Evolutionary conservation across 768 basidiomycete genomes (phyloP).

Genomic region (Asterophora lycoperdoides): DNA sequence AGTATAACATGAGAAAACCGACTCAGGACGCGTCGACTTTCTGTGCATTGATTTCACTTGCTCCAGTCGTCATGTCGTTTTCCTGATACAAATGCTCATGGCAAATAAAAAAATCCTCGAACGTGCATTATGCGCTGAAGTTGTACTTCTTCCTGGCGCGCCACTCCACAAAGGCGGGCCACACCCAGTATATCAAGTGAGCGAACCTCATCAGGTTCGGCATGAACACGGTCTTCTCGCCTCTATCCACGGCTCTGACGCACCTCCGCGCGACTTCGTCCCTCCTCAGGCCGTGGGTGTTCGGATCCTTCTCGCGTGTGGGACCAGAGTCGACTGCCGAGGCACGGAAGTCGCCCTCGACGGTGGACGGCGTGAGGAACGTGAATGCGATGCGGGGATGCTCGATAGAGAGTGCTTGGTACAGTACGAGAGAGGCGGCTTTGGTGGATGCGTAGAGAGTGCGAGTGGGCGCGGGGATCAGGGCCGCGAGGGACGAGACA

Average conservation of each 20-base stretch:
- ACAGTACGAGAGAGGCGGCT: slow-evolving; percentile 71
- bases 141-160: slow-evolving; percentile 63
- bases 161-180: slow-evolving; percentile 54
- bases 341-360: slow-evolving; percentile 76
- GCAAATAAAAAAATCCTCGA: not conserved
- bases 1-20: too few species aligned
- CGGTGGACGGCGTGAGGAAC: slow-evolving; percentile 59
- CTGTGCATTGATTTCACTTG: too few species aligned
- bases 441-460: slow-evolving; percentile 84
- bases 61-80: too few species aligned
- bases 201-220: slow-evolving; percentile 44
- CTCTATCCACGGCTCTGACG: slow-evolving; percentile 54
- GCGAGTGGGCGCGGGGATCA: slow-evolving; percentile 83
- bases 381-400: slow-evolving; percentile 67
- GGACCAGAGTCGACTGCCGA: slow-evolving; percentile 64
- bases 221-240: slow-evolving; percentile 56
- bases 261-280: slow-evolving; percentile 57
- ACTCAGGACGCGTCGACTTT: too few species aligned
- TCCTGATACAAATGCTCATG: too few species aligned
- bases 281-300: slow-evolving; percentile 53
- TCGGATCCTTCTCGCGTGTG: slow-evolving; percentile 48
- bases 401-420: slow-evolving; percentile 76
- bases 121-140: slow-evolving; percentile 26
- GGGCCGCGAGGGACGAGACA: slow-evolving; percentile 72
- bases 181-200: slow-evolving; percentile 62